A percentile compares a stretch with the other conserved stretches of the same genome.
These are phyloP conservation scores for Solanum dulcamara DNA, from an alignment of 257 asterid genomes.

Conservation along the genomic window DNA sequence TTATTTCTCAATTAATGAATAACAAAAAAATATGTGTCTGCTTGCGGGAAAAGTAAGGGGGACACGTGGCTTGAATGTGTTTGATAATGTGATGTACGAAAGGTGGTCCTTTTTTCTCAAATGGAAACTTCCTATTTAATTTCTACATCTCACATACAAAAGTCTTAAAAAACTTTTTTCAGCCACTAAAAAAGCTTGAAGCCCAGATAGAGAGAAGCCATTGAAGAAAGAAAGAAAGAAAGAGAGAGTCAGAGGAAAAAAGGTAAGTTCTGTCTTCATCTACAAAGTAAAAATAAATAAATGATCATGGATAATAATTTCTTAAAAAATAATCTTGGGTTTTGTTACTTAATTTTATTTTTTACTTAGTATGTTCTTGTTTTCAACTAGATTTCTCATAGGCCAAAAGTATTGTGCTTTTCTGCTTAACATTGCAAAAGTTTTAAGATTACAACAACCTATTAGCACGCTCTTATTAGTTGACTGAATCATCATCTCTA, in stretches of 20 bases:
- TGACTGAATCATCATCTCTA: background rate
- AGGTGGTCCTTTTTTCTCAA: background rate
- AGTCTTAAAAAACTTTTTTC: background rate
- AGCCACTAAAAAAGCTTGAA: background rate
- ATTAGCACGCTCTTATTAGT: background rate
- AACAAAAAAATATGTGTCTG: background rate
- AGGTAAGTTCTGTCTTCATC: constrained; percentile 11
- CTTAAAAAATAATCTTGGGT: background rate
- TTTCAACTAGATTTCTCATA: background rate
- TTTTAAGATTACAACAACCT: background rate
- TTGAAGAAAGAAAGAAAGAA: background rate
- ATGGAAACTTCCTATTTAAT: background rate
- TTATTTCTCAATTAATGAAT: too few species aligned
- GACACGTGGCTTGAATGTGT: background rate
- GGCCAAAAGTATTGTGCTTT: background rate
- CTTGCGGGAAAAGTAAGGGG: background rate
- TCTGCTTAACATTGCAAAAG: background rate
- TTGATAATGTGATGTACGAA: background rate
- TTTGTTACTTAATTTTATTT: background rate
- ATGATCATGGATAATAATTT: too few species aligned
- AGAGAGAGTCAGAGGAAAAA: background rate
- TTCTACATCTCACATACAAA: background rate
- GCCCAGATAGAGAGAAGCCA: background rate
- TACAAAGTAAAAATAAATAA: background rate
- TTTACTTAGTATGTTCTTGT: background rate